phyloP scores from a whole-genome alignment of 176 grass and related monocot species.

The Echinochloa phyllopogon region DNA sequence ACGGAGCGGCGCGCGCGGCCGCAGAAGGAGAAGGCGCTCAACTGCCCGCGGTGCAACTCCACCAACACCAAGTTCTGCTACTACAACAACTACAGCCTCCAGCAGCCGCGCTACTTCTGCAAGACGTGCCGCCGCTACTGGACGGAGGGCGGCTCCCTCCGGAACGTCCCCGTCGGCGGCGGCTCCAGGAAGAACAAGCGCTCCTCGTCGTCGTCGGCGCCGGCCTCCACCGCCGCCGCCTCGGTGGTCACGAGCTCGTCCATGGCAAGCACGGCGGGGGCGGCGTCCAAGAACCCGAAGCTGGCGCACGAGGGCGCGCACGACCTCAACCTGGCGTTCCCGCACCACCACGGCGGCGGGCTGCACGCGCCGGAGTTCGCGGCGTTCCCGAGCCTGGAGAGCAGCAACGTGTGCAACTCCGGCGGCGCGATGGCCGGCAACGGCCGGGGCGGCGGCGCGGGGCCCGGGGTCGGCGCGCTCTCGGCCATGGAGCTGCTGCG shows the following conservation, averaged over 20 bases:
- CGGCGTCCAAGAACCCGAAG: slow-evolving; percentile 59
- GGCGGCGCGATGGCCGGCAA: slow-evolving; percentile 26
- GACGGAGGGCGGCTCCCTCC: slow-evolving; percentile 90
- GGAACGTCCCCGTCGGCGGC: slow-evolving; percentile 93
- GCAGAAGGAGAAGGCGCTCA: slow-evolving; percentile 90
- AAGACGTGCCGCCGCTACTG: slow-evolving; percentile 97
- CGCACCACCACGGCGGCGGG: slow-evolving; percentile 57
- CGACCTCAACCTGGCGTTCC: slow-evolving; percentile 84
- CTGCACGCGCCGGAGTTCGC: slow-evolving; percentile 52
- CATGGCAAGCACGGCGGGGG: slow-evolving; percentile 28
- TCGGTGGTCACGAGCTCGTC: slow-evolving; percentile 40
- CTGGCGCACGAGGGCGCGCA: slow-evolving; percentile 66
- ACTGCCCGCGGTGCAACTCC: slow-evolving; percentile 96
- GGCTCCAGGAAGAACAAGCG: slow-evolving; percentile 97
- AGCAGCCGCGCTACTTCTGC: slow-evolving; percentile 97
- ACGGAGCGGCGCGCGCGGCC: slow-evolving; percentile 68
- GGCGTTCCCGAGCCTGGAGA: slow-evolving; percentile 79
- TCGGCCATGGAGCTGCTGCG: slow-evolving; percentile 94
- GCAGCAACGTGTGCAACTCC: slow-evolving; percentile 53
- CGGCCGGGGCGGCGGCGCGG: slow-evolving; percentile 30
- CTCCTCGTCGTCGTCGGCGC: slow-evolving; percentile 52
- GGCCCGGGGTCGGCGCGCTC: slow-evolving; percentile 48
- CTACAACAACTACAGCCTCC: slow-evolving; percentile 99
- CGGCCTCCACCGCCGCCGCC: slow-evolving; percentile 23
- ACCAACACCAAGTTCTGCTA: slow-evolving; percentile 99